Percentiles rank a stretch among this genome's conserved stretches.
Evolutionary conservation across 2,329 filamentous ascomycete species (phyloP).

Genomic region (Emmonsiellopsis sp.): DNA sequence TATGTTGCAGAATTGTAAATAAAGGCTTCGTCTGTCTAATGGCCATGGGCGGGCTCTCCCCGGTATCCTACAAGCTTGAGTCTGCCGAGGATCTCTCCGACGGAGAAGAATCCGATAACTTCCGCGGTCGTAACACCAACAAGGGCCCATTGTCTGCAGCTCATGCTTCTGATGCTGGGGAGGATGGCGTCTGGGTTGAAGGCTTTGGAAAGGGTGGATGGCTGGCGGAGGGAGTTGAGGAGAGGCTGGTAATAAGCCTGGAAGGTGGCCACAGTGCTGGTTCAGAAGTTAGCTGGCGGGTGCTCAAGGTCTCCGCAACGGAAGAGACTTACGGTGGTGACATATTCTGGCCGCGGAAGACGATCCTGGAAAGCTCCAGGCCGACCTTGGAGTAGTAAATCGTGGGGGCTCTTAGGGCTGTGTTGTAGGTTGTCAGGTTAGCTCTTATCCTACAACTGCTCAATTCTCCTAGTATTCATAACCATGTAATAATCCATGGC

Average conservation of each 20-base stretch:
- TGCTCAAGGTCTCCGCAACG: not conserved
- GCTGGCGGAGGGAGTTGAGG: slow-evolving; percentile 62
- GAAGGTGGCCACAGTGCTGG: slow-evolving; percentile 70
- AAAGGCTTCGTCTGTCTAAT: slow-evolving; percentile 12
- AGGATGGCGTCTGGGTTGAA: slow-evolving; percentile 14
- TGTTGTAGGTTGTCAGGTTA: slow-evolving; percentile 15
- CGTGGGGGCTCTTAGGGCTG: slow-evolving; percentile 76
- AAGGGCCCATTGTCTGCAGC: slow-evolving; percentile 58
- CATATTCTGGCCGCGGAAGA: slow-evolving; percentile 86
- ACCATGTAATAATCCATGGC: not conserved
- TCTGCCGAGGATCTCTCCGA: slow-evolving; percentile 92
- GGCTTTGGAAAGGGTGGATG: slow-evolving; percentile 43
- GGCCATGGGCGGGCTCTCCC: slow-evolving; percentile 49
- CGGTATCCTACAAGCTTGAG: slow-evolving; percentile 93
- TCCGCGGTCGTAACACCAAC: slow-evolving; percentile 75
- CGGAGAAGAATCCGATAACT: slow-evolving; percentile 90
- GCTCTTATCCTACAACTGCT: not conserved
- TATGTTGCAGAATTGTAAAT: slow-evolving; percentile 8
- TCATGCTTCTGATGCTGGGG: slow-evolving; percentile 57
- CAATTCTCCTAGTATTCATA: not conserved
- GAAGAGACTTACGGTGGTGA: slow-evolving; percentile 68
- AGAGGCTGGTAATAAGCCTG: slow-evolving; percentile 75
- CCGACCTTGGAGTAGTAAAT: slow-evolving; percentile 88
- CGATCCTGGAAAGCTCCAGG: slow-evolving; percentile 76
- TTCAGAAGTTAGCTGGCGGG: slow-evolving; percentile 6